Conservation (phyloP, 352 stramenopile genomes). For the Phytophthora vignae region DNA sequence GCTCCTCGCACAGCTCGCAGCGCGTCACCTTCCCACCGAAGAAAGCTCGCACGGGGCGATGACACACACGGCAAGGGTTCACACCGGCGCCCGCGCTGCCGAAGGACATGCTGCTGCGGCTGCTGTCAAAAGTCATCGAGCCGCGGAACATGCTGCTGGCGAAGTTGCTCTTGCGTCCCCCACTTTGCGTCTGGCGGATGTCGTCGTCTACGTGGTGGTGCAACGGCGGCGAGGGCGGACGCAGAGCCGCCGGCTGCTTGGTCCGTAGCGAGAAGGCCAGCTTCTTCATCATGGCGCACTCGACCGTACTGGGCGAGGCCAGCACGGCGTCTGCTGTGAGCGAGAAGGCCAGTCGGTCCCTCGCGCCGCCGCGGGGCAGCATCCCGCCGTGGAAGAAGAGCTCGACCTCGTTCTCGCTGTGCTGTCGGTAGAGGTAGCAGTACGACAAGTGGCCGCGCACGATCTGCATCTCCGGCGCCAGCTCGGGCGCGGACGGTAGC, state of each 20-base stretch:
- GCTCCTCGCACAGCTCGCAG: conserved; percentile 47
- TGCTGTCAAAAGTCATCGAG: conserved; percentile 35
- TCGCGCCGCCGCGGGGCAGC: conserved; percentile 56
- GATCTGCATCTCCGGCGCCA: conserved; percentile 74
- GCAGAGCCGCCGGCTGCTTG: conserved; percentile 30
- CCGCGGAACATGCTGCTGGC: conserved; percentile 30
- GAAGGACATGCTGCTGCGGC: conserved; percentile 29
- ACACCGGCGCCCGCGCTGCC: conserved; percentile 2
- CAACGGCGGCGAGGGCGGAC: conserved; percentile 29
- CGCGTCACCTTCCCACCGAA: conserved; percentile 35
- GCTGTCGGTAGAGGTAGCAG: conserved; percentile 59
- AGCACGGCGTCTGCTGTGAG: conserved; percentile 60
- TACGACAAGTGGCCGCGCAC: conserved; percentile 65
- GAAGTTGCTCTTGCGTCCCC: conserved; percentile 29
- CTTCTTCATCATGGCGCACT: conserved; percentile 81
- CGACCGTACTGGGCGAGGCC: conserved; percentile 43
- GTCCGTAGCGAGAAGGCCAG: conserved; percentile 64
- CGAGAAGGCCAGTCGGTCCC: conserved; percentile 53
- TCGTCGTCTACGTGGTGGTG: conserved; percentile 29
- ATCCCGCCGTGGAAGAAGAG: conserved; percentile 67
- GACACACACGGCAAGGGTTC: conserved; percentile 35
- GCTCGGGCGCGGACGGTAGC: conserved; percentile 54
- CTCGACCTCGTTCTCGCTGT: conserved; percentile 47
- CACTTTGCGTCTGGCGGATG: conserved; percentile 20
- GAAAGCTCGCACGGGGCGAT: conserved; percentile 30